Percentiles rank a stretch among this genome's conserved stretches.
phyloP scores from a whole-genome alignment of 208 protist species.

The Cochliopodium minus region DNA sequence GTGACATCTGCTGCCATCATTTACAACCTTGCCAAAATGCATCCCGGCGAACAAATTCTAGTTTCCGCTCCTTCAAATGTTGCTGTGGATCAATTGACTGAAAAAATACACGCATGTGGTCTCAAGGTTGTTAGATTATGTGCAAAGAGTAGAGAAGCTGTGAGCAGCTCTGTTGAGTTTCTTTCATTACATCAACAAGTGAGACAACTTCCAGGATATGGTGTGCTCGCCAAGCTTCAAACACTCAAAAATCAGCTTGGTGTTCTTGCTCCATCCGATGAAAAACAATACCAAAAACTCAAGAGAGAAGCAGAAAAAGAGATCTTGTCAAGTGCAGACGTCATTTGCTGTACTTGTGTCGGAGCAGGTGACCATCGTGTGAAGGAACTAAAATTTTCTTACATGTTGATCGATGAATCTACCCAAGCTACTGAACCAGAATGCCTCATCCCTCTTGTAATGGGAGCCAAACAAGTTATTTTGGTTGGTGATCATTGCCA shows the following conservation, averaged over 20 bases:
- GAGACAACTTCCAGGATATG: constrained; percentile 1
- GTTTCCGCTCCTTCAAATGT: constrained; percentile 80
- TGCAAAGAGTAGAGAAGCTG: constrained; percentile 61
- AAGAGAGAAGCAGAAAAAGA: constrained; percentile 38
- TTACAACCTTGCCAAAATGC: constrained; percentile 55
- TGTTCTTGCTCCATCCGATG: constrained; percentile 45
- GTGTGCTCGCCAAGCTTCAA: constrained; percentile 51
- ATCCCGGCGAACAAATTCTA: constrained; percentile 28
- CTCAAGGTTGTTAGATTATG: constrained; percentile 77
- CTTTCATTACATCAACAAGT: constrained; percentile 73
- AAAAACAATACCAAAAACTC: constrained; percentile 38
- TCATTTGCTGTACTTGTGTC: constrained; percentile 83
- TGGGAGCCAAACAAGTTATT: constrained; percentile 68
- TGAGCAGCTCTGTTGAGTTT: constrained; percentile 50
- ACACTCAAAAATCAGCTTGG: constrained; percentile 51
- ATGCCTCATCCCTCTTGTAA: constrained; percentile 76
- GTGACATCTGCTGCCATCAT: constrained; percentile 78
- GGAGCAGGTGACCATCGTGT: constrained; percentile 67
- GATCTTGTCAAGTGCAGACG: constrained; percentile 62
- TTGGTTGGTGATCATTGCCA: constrained; percentile 86
- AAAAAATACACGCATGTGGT: constrained; percentile 72
- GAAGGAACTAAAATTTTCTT: constrained; percentile 48
- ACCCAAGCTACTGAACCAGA: constrained; percentile 87
- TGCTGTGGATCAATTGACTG: constrained; percentile 83
- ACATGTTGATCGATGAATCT: constrained; percentile 85